Percentiles rank a stretch among this genome's conserved stretches.
phyloP scores from a whole-genome alignment of 139 green algal genomes.

The Closterium sp. region DNA sequence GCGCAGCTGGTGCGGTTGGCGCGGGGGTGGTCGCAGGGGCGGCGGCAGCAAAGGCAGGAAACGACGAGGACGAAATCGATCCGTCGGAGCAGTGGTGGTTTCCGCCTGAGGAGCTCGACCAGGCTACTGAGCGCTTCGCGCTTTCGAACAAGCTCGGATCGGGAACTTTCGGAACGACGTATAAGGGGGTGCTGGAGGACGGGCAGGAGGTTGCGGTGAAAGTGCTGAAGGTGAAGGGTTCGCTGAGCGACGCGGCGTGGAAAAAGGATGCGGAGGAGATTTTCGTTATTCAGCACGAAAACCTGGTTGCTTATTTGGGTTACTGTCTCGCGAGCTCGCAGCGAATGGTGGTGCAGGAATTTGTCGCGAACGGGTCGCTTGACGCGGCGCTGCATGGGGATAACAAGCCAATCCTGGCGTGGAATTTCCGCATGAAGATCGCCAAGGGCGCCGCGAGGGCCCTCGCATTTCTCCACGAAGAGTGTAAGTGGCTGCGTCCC shows the following conservation, averaged over 20 bases:
- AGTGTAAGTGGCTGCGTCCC: not conserved
- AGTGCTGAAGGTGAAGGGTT: not conserved
- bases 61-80: not conserved
- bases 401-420: not conserved
- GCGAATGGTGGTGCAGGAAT: not conserved
- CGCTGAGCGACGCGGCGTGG: not conserved
- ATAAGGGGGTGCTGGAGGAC: slow-evolving; percentile 13
- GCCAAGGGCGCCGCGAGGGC: not conserved
- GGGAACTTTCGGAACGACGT: slow-evolving; percentile 23
- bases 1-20: no score
- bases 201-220: slow-evolving; percentile 31
- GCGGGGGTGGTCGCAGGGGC: not conserved
- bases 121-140: slow-evolving; percentile 18
- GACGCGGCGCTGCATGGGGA: not conserved
- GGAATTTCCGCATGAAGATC: not conserved
- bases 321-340: not conserved
- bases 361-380: not conserved
- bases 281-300: not conserved
- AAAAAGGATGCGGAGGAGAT: not conserved
- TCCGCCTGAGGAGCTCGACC: slow-evolving; percentile 8
- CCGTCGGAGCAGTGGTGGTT: not conserved
- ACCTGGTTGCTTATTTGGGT: not conserved
- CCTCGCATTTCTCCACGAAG: not conserved
- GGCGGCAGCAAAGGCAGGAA: not conserved
- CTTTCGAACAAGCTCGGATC: slow-evolving; percentile 11